Base-by-base conservation (phyloP, 805 yeast species). In the Nakazawaea ambrosiae region DNA sequence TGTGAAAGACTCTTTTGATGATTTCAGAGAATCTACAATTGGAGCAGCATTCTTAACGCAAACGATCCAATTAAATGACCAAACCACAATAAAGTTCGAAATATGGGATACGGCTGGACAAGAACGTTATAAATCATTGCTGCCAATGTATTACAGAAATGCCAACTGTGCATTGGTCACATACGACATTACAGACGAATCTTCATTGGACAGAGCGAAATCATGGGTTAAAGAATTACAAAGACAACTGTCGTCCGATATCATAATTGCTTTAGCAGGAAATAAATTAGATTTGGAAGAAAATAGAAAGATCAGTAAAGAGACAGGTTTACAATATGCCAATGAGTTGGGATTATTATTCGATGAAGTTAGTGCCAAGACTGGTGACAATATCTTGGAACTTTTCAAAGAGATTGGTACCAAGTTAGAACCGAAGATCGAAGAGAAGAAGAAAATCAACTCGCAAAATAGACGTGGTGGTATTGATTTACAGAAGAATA, bases 51-150 rank as follows among this genome's bases (percentile, higher is more conserved):
- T 82, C 55, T 63, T 81, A 36, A 81, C 90, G 1, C 88, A 80
- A 51, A 66, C 78, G 3, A 72, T 81, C 32, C 69, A 72, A 15
- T 51, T 75, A n/a, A 73, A 72, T 37, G 73, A 64, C 25, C 48
- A 53, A 23, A 70, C 74, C 12, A 74, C 77, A 1, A 71, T 82
- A 30, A 81, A 81, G 54, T 73, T 81, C 47, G 92, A 83, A 52
- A 81, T 83, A 36, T 83, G 92, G 94, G 94, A 83, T 53, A 82
- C 90, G 2, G 89, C 90, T 0, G 92, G 94, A 5, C 92, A 83
- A 55, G 92, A 83, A 50, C 61, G 94, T 39, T 83, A 82, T 50
- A 70, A 81, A 45, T 76, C 86, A 0, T 61, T 83, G 46, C 85
- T 90, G 4, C 88, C 90, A 22, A 83, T 83, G 88, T 83, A 83